Evolutionary conservation across 2,329 filamentous ascomycete genomes (phyloP).

Genomic region (Fusarium annulatum): DNA sequence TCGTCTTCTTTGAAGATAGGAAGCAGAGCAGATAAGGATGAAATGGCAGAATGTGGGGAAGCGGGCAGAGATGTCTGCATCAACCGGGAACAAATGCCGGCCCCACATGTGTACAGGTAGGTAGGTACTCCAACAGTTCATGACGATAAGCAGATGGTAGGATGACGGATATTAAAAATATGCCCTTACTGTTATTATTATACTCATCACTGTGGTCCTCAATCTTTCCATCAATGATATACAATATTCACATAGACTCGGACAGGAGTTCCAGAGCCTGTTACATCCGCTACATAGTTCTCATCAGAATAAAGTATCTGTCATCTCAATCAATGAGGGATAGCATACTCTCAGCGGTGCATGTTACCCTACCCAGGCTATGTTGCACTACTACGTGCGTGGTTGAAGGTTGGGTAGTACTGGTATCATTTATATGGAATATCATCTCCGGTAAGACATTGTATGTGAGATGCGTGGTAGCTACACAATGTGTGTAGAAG

Average conservation of each 20-base stretch:
- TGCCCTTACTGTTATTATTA: neutral
- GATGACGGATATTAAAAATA: neutral
- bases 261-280: neutral
- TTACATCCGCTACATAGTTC: neutral
- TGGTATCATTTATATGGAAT: constrained; percentile 18
- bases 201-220: neutral
- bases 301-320: neutral
- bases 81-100: constrained; percentile 44
- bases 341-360: neutral
- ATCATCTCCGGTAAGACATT: constrained; percentile 29
- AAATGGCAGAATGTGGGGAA: constrained; percentile 11
- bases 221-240: neutral
- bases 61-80: neutral
- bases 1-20: constrained; percentile 3
- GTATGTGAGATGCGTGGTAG: constrained; percentile 1
- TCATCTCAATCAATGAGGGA: neutral
- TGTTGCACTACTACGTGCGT: neutral
- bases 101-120: constrained; percentile 16
- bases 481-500: neutral
- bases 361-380: neutral
- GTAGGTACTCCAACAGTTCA: neutral
- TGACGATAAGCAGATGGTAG: neutral
- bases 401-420: neutral
- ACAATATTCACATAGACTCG: neutral
- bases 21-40: neutral